phyloP scores from a whole-genome alignment of 371 early-diverging fungal genomes.

The Fennellomyces sp. region DNA sequence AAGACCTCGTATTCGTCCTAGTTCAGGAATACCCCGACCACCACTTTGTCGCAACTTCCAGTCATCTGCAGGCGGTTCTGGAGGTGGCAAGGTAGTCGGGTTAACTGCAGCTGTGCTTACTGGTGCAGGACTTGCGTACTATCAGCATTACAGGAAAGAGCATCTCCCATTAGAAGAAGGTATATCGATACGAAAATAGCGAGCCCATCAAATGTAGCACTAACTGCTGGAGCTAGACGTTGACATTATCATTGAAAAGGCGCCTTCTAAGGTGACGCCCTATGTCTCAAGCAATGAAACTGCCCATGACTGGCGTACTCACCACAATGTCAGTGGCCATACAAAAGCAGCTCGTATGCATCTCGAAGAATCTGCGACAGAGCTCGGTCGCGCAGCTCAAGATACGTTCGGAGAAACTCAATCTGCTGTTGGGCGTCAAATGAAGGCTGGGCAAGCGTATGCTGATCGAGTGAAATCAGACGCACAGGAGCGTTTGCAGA shows the following conservation, averaged over 20 bases:
- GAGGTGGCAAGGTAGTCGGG: neutral
- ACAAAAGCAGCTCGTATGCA: conserved; percentile 9
- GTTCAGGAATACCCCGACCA: neutral
- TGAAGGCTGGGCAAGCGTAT: conserved; percentile 6
- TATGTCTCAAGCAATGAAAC: conserved; percentile 8
- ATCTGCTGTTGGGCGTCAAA: conserved; percentile 1
- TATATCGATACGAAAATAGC: no score
- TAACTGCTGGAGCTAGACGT: neutral
- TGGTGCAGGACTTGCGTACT: conserved; percentile 25
- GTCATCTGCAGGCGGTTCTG: neutral
- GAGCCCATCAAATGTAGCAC: no score
- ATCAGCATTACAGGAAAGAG: conserved; percentile 13
- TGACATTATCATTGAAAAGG: conserved; percentile 8
- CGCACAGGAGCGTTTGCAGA: neutral
- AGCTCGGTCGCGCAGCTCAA: conserved; percentile 18
- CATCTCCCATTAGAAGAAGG: neutral
- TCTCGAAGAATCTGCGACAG: conserved; percentile 5
- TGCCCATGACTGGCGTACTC: conserved; percentile 7
- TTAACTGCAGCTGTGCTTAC: conserved; percentile 6
- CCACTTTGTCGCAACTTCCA: neutral
- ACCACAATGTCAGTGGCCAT: conserved; percentile 8
- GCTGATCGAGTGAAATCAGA: conserved; percentile 5
- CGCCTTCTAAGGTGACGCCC: conserved; percentile 7
- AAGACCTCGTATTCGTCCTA: neutral
- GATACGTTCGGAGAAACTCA: conserved; percentile 14